These are phyloP conservation scores for Adansonia gregorii DNA, from an alignment of 441 rosid species.

Conservation along the genomic window DNA sequence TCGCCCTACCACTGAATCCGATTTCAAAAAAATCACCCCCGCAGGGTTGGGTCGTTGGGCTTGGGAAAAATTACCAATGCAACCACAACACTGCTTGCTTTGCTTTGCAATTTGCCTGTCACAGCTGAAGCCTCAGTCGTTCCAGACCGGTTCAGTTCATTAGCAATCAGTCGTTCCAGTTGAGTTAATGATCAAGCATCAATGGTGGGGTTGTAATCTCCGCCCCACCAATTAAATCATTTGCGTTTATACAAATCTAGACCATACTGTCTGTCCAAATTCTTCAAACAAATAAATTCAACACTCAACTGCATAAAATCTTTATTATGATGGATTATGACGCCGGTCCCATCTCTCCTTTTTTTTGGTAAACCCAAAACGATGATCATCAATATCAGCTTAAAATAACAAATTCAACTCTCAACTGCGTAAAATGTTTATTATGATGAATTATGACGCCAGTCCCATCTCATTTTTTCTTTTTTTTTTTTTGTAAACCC, in stretches of 20 bases:
- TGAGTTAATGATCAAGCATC: slow-evolving; percentile 13
- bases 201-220: slow-evolving; percentile 13
- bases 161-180: slow-evolving; percentile 22
- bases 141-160: neutral
- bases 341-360: neutral
- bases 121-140: slow-evolving; percentile 8
- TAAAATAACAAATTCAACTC: neutral
- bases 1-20: too few species aligned
- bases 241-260: slow-evolving; percentile 2
- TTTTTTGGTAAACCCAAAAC: neutral
- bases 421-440: neutral
- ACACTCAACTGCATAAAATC: neutral
- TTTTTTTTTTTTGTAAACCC: neutral
- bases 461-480: neutral
- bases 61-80: too few species aligned
- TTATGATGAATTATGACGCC: slow-evolving; percentile 10
- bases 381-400: slow-evolving; percentile 7
- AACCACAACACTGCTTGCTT: slow-evolving; percentile 2
- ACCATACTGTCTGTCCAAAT: neutral
- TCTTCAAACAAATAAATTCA: slow-evolving; percentile 4
- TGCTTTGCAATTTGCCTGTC: slow-evolving; percentile 13
- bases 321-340: neutral
- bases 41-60: too few species aligned
- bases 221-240: slow-evolving; percentile 13
- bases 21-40: too few species aligned